Evolutionary conservation across 345 rosid genomes (phyloP).

Genomic region (Conringia planisiliqua): DNA sequence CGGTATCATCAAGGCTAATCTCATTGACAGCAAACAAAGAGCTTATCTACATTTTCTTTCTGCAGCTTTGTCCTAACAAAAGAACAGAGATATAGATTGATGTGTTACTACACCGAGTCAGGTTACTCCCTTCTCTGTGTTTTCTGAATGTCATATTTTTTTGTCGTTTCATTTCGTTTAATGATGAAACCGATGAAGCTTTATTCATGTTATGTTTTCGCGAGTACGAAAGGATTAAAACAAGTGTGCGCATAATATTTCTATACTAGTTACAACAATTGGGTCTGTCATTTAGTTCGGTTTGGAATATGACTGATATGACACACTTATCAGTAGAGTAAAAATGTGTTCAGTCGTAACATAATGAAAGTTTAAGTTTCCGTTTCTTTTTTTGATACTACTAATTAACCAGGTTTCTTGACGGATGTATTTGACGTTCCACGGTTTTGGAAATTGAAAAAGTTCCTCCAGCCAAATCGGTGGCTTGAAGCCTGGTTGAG

Average conservation of each 20-base stretch:
- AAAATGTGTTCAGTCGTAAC: not conserved
- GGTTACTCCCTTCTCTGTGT: constrained; percentile 43
- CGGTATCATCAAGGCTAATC: not conserved
- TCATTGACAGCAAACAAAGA: not conserved
- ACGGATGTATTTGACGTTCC: constrained; percentile 41
- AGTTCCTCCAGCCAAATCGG: constrained; percentile 53
- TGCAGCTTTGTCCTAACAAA: constrained; percentile 65
- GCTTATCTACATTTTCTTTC: not conserved
- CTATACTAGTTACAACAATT: not conserved
- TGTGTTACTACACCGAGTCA: constrained; percentile 62
- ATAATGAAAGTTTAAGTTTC: not conserved
- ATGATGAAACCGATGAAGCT: not conserved
- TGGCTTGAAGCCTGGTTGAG: constrained; percentile 72
- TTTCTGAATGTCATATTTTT: not conserved
- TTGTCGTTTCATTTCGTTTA: not conserved
- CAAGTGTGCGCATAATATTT: not conserved
- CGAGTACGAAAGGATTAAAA: not conserved
- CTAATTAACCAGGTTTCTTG: constrained; percentile 50
- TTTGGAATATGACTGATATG: not conserved
- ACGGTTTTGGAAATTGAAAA: constrained; percentile 67
- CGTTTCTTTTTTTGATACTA: not conserved
- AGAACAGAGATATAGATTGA: constrained; percentile 71
- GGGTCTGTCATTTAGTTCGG: not conserved
- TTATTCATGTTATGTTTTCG: not conserved
- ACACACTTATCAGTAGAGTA: not conserved